These are phyloP conservation scores for Microsporum canis DNA, from an alignment of 2,329 filamentous ascomycete genomes.

Conservation along the genomic window DNA sequence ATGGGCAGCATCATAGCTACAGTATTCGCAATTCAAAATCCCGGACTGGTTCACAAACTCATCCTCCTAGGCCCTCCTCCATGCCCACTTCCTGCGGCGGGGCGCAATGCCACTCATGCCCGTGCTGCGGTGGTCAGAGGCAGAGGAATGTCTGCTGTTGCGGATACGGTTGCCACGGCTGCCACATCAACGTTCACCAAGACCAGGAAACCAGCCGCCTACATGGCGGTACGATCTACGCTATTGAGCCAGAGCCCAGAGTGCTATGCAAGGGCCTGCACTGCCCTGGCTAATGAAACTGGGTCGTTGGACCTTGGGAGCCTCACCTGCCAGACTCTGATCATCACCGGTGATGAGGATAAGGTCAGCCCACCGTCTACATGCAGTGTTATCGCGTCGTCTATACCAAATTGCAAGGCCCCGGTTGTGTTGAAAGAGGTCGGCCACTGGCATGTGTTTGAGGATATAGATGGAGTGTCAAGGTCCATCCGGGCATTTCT, in stretches of 20 bases:
- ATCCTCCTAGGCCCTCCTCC: slow-evolving; percentile 40
- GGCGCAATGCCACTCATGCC: slow-evolving; percentile 19
- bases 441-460: slow-evolving; percentile 42
- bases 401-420: slow-evolving; percentile 16
- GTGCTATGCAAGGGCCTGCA: slow-evolving; percentile 45
- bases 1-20: slow-evolving; percentile 43
- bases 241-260: slow-evolving; percentile 42
- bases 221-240: slow-evolving; percentile 34
- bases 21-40: slow-evolving; percentile 32
- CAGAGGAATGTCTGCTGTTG: slow-evolving; percentile 37
- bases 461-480: slow-evolving; percentile 27
- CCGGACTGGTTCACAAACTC: slow-evolving; percentile 34
- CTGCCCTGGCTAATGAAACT: slow-evolving; percentile 36
- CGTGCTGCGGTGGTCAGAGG: slow-evolving; percentile 34
- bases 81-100: slow-evolving; percentile 34
- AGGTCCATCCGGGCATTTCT: slow-evolving; percentile 1
- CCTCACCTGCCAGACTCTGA: slow-evolving; percentile 25
- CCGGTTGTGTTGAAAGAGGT: slow-evolving; percentile 31
- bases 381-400: slow-evolving; percentile 24
- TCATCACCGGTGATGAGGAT: slow-evolving; percentile 40
- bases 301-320: slow-evolving; percentile 24
- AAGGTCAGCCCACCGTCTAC: slow-evolving; percentile 30
- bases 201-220: slow-evolving; percentile 29
- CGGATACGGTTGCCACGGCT: slow-evolving; percentile 29
- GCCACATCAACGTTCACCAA: slow-evolving; percentile 31